Base-by-base conservation (phyloP, 176 grass and related monocot genomes). In the Ensete ventricosum region DNA sequence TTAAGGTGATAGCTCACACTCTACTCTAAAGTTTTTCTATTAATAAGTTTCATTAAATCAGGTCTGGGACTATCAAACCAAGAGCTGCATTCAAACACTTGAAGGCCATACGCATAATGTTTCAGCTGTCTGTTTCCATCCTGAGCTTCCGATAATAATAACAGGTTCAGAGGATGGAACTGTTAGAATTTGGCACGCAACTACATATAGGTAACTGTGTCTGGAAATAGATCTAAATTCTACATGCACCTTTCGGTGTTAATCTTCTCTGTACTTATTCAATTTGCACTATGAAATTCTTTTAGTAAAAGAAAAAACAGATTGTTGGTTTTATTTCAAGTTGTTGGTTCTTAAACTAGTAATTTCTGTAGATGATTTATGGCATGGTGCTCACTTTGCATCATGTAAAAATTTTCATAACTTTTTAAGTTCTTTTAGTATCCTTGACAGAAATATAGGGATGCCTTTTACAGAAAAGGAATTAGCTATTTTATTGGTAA, bases 41-140 rank as follows among this genome's bases (percentile, higher is more conserved):
- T 63, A n/a, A 52, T 70, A 50, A 70, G 17, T 67, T 82, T 68
- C 53, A 62, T 88, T 67, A 26, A 75, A 79, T 78, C 74, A 92
- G 89, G 85, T 92, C 68, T 92, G 82, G 89, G 89, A 92, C 54
- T 92, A 92, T 21, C 85, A 88, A 83, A 92, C 89, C 8, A 92
- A 88, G 71, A 88, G 85, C 50, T 92, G 86, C 82, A 80, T 92
- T 73, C 89, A 92, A 82, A 85, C 89, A 73, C 85, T 92, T 78
- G 89, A 92, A 79, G 85, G 89, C 20, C 89, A 92, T 55, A 79
- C 82, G 1, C 89, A 92, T 81, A 92, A 92, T 77, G 81, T 80
- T 64, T 80, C 78, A 53, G 78, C 78, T 73, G 78, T 80, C n/a
- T 80, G 78, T 80, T 80, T 80, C 34, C 78, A 80, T 63, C 78